A percentile compares a stretch with the other conserved stretches of the same genome.
Evolutionary conservation across 768 basidiomycete species (phyloP).

Genomic region (Hericium coralloides): DNA sequence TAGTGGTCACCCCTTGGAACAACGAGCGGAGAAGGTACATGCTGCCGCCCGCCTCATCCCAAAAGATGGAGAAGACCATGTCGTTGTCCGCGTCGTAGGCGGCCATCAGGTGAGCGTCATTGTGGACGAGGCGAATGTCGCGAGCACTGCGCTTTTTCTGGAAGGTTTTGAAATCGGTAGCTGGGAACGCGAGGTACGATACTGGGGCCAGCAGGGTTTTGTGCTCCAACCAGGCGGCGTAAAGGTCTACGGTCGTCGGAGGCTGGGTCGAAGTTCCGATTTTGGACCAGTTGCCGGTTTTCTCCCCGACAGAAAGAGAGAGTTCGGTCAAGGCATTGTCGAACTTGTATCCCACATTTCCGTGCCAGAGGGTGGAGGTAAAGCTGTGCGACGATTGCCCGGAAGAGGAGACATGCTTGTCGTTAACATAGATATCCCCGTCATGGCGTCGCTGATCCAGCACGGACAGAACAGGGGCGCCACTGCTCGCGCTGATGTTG

Average conservation of each 20-base stretch:
- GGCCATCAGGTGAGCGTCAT: conserved; percentile 41
- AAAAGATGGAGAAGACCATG: conserved; percentile 46
- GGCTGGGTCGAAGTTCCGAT: conserved; percentile 45
- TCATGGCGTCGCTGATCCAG: conserved; percentile 52
- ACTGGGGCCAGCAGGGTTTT: conserved; percentile 21
- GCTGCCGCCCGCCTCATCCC: conserved; percentile 39
- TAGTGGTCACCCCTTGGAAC: conserved; percentile 23
- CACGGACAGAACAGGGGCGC: conserved; percentile 48
- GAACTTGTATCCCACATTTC: conserved; percentile 53
- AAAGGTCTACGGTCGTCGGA: conserved; percentile 48
- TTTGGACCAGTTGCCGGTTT: conserved; percentile 48
- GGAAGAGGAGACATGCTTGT: conserved; percentile 7
- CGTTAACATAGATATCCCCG: conserved; percentile 37
- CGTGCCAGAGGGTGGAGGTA: conserved; percentile 50
- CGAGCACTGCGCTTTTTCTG: conserved; percentile 22
- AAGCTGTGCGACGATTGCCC: conserved; percentile 17
- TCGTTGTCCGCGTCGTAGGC: conserved; percentile 34
- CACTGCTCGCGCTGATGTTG: conserved; percentile 33
- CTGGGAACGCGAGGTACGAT: conserved; percentile 52
- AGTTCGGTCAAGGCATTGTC: conserved; percentile 20
- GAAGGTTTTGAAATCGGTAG: conserved; percentile 32
- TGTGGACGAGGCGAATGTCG: conserved; percentile 24
- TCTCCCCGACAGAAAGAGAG: conserved; percentile 36
- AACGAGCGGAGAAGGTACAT: conserved; percentile 25
- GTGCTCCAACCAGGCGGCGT: conserved; percentile 51